A percentile compares a stretch with the other conserved stretches of the same genome.
Evolutionary conservation across 768 basidiomycete species (phyloP).

Genomic region (Hortiboletus flavorubellus): DNA sequence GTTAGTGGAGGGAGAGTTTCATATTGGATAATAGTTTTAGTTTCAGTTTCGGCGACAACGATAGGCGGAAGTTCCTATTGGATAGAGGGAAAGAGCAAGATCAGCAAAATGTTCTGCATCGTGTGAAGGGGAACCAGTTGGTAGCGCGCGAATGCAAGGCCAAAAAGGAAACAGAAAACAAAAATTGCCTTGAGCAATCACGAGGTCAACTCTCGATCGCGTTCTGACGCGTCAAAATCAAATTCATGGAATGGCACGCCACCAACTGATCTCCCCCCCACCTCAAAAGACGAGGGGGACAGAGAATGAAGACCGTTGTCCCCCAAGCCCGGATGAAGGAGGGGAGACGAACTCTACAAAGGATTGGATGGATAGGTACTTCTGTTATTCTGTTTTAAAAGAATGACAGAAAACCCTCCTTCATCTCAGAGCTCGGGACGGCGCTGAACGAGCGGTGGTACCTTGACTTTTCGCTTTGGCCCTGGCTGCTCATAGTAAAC

Average conservation of each 20-base stretch:
- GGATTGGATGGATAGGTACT: slow-evolving; percentile 34
- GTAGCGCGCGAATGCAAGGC: slow-evolving; percentile 25
- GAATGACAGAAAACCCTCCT: slow-evolving; percentile 58
- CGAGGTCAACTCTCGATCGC: slow-evolving; percentile 20
- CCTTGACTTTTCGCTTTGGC: slow-evolving; percentile 81
- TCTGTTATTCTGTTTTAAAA: slow-evolving; percentile 28
- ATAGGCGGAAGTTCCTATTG: slow-evolving; percentile 42
- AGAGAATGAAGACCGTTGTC: slow-evolving; percentile 63
- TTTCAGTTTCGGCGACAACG: slow-evolving; percentile 50
- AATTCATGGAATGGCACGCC: slow-evolving; percentile 20
- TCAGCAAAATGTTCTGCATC: slow-evolving; percentile 34
- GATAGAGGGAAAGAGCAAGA: slow-evolving; percentile 19
- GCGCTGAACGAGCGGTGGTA: slow-evolving; percentile 79
- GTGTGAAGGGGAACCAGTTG: slow-evolving; percentile 38
- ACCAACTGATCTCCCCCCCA: slow-evolving; percentile 38
- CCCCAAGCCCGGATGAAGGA: slow-evolving; percentile 93
- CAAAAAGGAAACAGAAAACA: slow-evolving; percentile 28
- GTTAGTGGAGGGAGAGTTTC: slow-evolving; percentile 53
- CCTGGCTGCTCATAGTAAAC: slow-evolving; percentile 70
- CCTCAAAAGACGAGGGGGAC: slow-evolving; percentile 68
- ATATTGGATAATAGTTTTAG: slow-evolving; percentile 58
- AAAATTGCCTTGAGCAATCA: slow-evolving; percentile 33
- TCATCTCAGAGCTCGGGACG: slow-evolving; percentile 95
- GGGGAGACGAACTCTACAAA: slow-evolving; percentile 75
- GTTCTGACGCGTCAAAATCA: slow-evolving; percentile 31